A percentile compares a stretch with the other conserved stretches of the same genome.
Evolutionary conservation across 1,139 yeast species (phyloP).

Genomic region (Geotrichum aggregatum): DNA sequence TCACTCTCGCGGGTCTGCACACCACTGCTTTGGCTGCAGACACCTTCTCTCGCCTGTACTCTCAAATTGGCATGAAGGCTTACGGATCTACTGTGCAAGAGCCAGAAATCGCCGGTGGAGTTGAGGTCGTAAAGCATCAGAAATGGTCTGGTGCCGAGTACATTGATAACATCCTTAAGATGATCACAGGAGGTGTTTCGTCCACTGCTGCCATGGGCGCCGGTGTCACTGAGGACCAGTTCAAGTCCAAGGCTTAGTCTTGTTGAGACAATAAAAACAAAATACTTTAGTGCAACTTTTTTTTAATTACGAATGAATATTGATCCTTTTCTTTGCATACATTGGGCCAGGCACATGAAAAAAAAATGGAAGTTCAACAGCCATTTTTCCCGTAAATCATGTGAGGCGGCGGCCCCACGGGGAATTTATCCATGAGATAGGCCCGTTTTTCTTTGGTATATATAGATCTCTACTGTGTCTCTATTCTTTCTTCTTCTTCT

Average conservation of each 20-base stretch:
- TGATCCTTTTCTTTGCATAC: too few relatives aligned
- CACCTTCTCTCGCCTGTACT: slow-evolving; percentile 73
- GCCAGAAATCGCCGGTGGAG: slow-evolving; percentile 82
- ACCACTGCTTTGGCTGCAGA: slow-evolving; percentile 92
- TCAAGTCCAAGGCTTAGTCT: slow-evolving; percentile 46
- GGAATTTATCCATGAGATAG: too few relatives aligned
- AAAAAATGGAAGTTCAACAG: too few relatives aligned
- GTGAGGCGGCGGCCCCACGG: too few relatives aligned
- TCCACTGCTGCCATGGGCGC: slow-evolving; percentile 98
- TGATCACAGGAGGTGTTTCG: slow-evolving; percentile 91
- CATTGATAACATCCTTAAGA: slow-evolving; percentile 82
- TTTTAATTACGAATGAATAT: neutral
- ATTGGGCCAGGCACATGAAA: too few relatives aligned
- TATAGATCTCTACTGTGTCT: neutral
- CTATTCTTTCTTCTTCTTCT: too few relatives aligned
- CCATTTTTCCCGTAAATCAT: too few relatives aligned
- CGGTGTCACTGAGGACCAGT: slow-evolving; percentile 97
- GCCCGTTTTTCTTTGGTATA: too few relatives aligned
- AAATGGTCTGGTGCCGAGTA: slow-evolving; percentile 99
- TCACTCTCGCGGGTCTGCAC: slow-evolving; percentile 95
- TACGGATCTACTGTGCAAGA: slow-evolving; percentile 85
- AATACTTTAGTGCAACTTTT: neutral
- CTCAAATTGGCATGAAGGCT: slow-evolving; percentile 89
- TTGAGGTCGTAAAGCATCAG: slow-evolving; percentile 96
- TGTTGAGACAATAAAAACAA: neutral